Evolutionary conservation across 345 rosid species (phyloP).

Genomic region (Corchorus olitorius): DNA sequence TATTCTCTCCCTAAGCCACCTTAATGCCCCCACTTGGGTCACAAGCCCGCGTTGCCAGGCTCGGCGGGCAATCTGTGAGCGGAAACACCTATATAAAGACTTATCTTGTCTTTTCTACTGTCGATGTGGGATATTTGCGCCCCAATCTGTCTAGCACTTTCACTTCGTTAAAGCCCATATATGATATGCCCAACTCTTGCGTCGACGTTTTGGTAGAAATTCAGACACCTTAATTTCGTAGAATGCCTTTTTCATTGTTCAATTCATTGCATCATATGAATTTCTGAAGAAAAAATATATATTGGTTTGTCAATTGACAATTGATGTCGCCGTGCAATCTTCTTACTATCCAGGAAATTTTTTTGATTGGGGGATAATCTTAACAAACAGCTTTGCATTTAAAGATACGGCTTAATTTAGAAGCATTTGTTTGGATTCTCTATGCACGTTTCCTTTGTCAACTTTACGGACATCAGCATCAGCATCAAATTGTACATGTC

Average conservation of each 20-base stretch:
- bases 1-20: too few species aligned
- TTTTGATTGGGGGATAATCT: slow-evolving; percentile 5
- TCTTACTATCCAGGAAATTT: neutral
- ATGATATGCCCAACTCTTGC: too few species aligned
- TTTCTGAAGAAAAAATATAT: neutral
- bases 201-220: too few species aligned
- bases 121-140: too few species aligned
- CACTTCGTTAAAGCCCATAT: too few species aligned
- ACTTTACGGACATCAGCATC: neutral
- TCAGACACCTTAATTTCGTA: too few species aligned
- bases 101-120: too few species aligned
- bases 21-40: too few species aligned
- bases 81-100: too few species aligned
- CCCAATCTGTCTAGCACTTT: too few species aligned
- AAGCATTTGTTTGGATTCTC: slow-evolving; percentile 6
- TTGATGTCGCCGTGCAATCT: neutral
- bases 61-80: too few species aligned
- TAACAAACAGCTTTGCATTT: slow-evolving; percentile 2
- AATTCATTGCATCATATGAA: neutral
- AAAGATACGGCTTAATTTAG: neutral
- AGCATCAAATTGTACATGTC: neutral
- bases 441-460: neutral
- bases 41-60: too few species aligned
- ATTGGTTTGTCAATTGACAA: neutral
- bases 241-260: neutral